Evolutionary conservation across 73 alveolate genomes (phyloP).

Genomic region (Paramecium pentaurelia): DNA sequence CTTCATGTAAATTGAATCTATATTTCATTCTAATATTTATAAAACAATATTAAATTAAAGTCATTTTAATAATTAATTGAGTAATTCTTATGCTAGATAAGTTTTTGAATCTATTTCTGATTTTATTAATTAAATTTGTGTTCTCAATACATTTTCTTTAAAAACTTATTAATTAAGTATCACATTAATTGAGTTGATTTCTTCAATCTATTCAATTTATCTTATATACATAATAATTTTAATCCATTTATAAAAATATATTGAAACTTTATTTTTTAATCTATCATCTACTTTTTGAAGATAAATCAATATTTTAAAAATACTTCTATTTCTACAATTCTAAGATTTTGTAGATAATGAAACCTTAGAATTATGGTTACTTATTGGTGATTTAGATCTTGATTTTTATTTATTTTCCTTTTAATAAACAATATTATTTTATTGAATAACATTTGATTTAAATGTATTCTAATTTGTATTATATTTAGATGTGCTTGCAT

Average conservation of each 20-base stretch:
- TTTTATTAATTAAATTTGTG: neutral
- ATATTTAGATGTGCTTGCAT: neutral
- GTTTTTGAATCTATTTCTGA: neutral
- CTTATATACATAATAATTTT: neutral
- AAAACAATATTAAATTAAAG: neutral
- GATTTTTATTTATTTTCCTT: neutral
- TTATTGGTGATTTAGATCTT: neutral
- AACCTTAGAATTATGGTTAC: neutral
- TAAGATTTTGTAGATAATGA: neutral
- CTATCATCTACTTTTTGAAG: neutral
- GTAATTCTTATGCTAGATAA: neutral
- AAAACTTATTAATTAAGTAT: neutral
- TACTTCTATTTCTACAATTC: neutral
- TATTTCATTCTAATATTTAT: neutral
- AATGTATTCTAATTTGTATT: neutral
- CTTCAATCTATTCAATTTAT: neutral
- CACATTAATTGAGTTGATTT: constrained; percentile 1
- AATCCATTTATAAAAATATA: neutral
- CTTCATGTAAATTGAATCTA: neutral
- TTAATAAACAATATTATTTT: neutral
- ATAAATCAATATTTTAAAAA: neutral
- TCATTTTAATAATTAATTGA: neutral
- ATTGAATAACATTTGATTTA: neutral
- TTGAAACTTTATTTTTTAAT: neutral
- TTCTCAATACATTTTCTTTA: constrained; percentile 29